Base-by-base conservation (phyloP, 495 filamentous ascomycete genomes). In the Aspergillus diversus region DNA sequence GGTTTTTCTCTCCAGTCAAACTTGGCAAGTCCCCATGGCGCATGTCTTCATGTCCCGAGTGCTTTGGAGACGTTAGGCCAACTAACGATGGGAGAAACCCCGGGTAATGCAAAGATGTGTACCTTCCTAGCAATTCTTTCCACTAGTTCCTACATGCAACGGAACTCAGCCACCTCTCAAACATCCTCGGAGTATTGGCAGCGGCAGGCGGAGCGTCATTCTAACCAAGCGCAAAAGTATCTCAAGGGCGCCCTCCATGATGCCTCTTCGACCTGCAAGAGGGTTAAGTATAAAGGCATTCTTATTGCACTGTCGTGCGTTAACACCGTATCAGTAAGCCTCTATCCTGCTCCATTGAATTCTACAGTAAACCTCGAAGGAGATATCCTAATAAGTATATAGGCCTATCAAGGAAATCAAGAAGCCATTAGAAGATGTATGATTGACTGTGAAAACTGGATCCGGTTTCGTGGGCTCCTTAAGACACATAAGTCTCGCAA, bases 281-380 rank as follows among this genome's bases (percentile, higher is more conserved):
- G 59, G n/a, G 66, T 63, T 13, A 74, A 72, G 55, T 74, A 74
- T 53, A 74, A 72, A 42, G 65, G 69, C 5, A 69, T 66, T 7
- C 50, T 74, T n/a, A 71, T 74, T 60, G 72, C 69, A 0, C 59
- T 74, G 7, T 60, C 72, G 4, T 69, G 61, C 9, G 70, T 74
- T 66, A 55, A 46, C 13, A 63, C 47, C 16, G 17, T 66, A 12
- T 51, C 27, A 21, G 64, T 66, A 34, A n/a, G 64, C 33, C 34
- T 31, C 12, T 50, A 48, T 15, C n/a, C 16, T 48, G 11, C 8
- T 5, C 6, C 16, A 48, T 21, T 21, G 13, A 1, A 1, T 27
- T 27, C 21, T 27, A 27, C 21, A 27, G 21, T 27, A 27, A 27
- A 27, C 21, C 21, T 27, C 21, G 21, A 27, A 27, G 21, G 21